These are phyloP conservation scores for Gracilaria vermiculophylla DNA, from an alignment of 23 red algal species.

Conservation along the genomic window DNA sequence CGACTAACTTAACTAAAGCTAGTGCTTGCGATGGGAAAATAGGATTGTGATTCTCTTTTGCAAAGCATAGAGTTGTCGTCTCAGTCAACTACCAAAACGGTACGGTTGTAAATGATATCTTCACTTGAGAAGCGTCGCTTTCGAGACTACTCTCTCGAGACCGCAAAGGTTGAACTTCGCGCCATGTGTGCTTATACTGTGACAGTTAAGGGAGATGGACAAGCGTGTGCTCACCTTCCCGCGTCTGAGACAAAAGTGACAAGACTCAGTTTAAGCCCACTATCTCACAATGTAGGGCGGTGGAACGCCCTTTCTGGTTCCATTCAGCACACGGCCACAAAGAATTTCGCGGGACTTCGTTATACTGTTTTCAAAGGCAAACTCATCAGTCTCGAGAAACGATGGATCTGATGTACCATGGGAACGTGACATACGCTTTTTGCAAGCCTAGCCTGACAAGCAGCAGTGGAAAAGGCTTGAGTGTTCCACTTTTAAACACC, in stretches of 20 bases:
- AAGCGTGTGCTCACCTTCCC: slow-evolving; percentile 3
- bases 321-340: neutral
- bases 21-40: neutral
- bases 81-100: too few relatives aligned
- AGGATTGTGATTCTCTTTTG: too few relatives aligned
- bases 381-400: neutral
- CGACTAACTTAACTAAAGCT: too few relatives aligned
- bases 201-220: neutral
- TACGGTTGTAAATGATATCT: neutral
- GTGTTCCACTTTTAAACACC: neutral
- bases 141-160: neutral
- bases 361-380: neutral
- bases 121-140: neutral
- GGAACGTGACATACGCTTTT: slow-evolving; percentile 11
- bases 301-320: neutral
- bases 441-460: neutral
- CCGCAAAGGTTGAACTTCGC: neutral
- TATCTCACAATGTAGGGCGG: neutral
- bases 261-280: neutral
- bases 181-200: neutral
- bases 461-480: neutral
- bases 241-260: neutral
- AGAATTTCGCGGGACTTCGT: neutral
- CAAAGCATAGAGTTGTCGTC: too few relatives aligned
- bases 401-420: neutral